Evolutionary conservation across 345 rosid species (phyloP).

Genomic region (Pseudoturritis turrita): DNA sequence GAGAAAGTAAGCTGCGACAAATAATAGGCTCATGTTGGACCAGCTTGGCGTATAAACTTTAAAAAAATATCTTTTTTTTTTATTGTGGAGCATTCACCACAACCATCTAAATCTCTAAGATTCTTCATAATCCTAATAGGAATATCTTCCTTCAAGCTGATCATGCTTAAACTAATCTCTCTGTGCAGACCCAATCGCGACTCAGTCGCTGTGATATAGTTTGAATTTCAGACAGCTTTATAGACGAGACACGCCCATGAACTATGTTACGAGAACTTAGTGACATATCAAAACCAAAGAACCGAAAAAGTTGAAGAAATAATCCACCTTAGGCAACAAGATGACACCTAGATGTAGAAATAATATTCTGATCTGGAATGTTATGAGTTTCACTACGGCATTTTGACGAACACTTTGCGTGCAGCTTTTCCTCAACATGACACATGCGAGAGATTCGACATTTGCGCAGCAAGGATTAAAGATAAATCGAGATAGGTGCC

Average conservation of each 20-base stretch:
- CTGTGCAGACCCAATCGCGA: neutral
- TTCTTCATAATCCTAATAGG: neutral
- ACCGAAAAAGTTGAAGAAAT: neutral
- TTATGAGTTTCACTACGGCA: neutral
- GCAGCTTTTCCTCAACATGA: constrained; percentile 12
- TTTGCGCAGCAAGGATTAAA: neutral
- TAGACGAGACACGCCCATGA: neutral
- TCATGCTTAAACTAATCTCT: neutral
- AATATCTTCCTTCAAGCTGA: neutral
- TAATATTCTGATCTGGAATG: neutral
- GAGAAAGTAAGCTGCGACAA: neutral
- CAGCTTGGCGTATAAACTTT: neutral
- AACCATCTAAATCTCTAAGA: neutral
- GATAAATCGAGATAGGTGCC: neutral
- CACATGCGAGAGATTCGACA: neutral
- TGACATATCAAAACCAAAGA: neutral
- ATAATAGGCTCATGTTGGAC: neutral
- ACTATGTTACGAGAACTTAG: neutral
- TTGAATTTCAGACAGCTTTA: neutral
- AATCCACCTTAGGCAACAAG: neutral
- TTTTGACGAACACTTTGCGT: constrained; percentile 21
- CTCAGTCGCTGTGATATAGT: neutral
- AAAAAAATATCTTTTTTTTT: neutral
- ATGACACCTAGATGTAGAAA: neutral
- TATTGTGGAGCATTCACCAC: neutral